Evolutionary conservation across 371 early-diverging fungal genomes (phyloP), one percentile per base, ranked within the genome.

Genomic region (Syncephalis plumigaleata): DNA sequence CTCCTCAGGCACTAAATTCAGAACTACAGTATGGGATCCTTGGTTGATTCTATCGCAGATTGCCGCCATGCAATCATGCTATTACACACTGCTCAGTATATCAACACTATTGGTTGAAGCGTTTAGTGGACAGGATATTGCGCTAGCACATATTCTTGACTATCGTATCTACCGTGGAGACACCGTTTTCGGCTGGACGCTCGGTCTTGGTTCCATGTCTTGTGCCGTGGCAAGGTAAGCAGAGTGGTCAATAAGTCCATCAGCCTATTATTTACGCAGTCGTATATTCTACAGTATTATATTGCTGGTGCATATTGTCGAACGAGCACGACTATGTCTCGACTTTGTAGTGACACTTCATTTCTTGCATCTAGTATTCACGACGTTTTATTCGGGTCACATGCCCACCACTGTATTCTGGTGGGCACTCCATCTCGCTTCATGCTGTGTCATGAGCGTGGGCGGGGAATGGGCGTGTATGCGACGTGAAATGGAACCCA

Each of bases 391-490:
- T 52, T 70, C 68, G 24, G 62, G 65, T 2, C 66, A 64, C 27
- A 40, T 83, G 18, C 86, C 87, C 0, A 63, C 63, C 7, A 55
- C 68, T 23, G 55, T 75, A 7, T 51, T 76, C 7, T 87, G 85
- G 85, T 85, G 85, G 84, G 39, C 74, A 21, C 50, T 73, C 24
- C 67, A 79, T 45, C 39, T 68, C 0, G 56, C 67, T 1, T 66
- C 71, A 3, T 55, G 69, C 11, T 58, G 61, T 1, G 63, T 80
- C 42, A 77, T 79, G 70, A 74, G 79, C 9, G 53, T 87, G 46
- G 84, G 82, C 11, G 84, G 83, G 4, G 87, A 89, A 55, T 75
- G 82, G 61, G 73, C 83, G 23, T 86, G 87, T 56, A 81, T 83
- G 80, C 75, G 70, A 44, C 56, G 64, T 53, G 90, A 89, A 54